Percentiles rank a stretch among this genome's conserved stretches.
Evolutionary conservation across 106 monocot genomes (phyloP).

Genomic region (Dendrobium huoshanense): DNA sequence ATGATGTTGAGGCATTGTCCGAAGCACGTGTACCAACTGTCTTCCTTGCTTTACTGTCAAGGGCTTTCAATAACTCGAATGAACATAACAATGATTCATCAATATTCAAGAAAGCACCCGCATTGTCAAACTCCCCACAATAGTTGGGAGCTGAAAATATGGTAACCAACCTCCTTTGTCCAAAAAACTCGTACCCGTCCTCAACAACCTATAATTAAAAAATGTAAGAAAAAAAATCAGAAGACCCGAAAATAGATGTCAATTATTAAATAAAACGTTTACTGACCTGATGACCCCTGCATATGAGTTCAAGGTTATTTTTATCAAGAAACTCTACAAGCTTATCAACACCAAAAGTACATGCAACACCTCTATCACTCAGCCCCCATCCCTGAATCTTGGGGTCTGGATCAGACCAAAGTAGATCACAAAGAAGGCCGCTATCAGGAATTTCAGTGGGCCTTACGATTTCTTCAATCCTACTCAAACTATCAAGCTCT

Average conservation of each 20-base stretch:
- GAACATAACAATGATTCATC: constrained; percentile 57
- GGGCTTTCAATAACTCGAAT: constrained; percentile 62
- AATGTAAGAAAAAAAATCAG: background rate
- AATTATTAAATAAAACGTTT: background rate
- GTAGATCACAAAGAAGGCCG: constrained; percentile 66
- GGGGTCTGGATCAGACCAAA: constrained; percentile 68
- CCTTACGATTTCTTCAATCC: constrained; percentile 43
- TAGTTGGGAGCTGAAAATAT: constrained; percentile 81
- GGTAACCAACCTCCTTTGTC: constrained; percentile 58
- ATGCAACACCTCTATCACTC: constrained; percentile 68
- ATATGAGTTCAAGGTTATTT: constrained; percentile 59
- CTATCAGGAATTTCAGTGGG: constrained; percentile 60
- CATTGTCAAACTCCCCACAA: constrained; percentile 75
- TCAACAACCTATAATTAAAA: constrained; percentile 45
- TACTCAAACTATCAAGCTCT: constrained; percentile 40
- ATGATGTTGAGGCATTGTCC: background rate
- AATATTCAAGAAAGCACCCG: constrained; percentile 58
- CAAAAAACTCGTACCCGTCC: constrained; percentile 76
- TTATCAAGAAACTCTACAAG: constrained; percentile 56
- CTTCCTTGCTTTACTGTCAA: constrained; percentile 15
- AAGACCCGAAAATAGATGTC: background rate
- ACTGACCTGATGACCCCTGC: constrained; percentile 67
- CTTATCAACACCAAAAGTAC: constrained; percentile 69
- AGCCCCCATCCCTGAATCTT: constrained; percentile 47
- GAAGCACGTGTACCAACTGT: background rate